Percentiles rank a stretch among this genome's conserved stretches.
Evolutionary conservation across 495 filamentous ascomycete species (phyloP).

Genomic region (Xylona heveae): DNA sequence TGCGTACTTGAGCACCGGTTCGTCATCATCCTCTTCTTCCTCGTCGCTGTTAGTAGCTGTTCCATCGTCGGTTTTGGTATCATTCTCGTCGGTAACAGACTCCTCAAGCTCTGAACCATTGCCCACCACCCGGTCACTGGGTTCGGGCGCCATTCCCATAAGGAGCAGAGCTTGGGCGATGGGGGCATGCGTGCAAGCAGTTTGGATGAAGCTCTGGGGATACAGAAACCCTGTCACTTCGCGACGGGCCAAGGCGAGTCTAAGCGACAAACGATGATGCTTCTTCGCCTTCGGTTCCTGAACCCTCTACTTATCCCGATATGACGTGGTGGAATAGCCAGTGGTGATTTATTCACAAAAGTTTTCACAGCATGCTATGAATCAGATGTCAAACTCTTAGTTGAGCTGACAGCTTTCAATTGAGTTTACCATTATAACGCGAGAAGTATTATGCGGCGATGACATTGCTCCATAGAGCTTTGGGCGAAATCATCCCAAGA

Average conservation of each 20-base stretch:
- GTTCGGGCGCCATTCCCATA: conserved; percentile 1
- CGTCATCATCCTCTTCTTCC: conserved; percentile 76
- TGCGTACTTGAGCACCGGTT: conserved; percentile 83
- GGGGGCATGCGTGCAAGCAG: background rate
- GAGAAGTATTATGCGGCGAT: background rate
- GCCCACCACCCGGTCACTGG: background rate
- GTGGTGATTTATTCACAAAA: too few species aligned
- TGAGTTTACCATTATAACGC: too few species aligned
- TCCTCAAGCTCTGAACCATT: background rate
- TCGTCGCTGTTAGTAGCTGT: conserved; percentile 23
- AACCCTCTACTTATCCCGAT: too few species aligned
- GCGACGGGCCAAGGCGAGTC: background rate
- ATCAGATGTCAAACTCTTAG: too few species aligned
- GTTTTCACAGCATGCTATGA: too few species aligned
- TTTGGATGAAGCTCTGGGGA: background rate
- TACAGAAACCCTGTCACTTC: background rate
- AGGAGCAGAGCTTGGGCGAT: background rate
- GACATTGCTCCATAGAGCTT: background rate
- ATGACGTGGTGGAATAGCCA: too few species aligned
- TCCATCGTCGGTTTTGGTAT: conserved; percentile 8
- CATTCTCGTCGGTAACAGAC: too few species aligned
- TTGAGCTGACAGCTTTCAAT: too few species aligned
- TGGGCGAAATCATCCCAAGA: background rate
- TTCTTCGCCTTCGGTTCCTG: too few species aligned
- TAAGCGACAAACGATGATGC: background rate